These are phyloP conservation scores for Lyophyllum semitale DNA, from an alignment of 768 basidiomycete species.

Conservation along the genomic window DNA sequence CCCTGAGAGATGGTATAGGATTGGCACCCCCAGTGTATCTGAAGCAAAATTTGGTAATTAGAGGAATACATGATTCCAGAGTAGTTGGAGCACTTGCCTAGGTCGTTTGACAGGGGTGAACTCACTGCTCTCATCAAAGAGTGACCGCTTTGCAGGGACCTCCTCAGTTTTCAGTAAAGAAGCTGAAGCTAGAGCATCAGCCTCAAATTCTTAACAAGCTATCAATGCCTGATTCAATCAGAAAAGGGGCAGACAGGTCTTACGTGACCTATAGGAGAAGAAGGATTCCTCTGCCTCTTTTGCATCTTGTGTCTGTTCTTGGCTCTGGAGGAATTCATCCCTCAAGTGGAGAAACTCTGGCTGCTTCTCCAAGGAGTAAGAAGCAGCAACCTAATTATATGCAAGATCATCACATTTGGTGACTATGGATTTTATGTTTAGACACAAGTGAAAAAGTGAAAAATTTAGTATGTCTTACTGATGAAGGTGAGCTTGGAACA, in stretches of 20 bases:
- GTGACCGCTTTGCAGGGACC: not conserved
- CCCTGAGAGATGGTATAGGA: no score
- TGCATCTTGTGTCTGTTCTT: not conserved
- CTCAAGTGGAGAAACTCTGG: not conserved
- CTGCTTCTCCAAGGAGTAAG: not conserved
- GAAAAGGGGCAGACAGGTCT: not conserved
- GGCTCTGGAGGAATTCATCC: not conserved
- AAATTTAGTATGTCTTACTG: not conserved
- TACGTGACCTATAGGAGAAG: not conserved
- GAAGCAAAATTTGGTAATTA: no score
- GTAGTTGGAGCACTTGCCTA: no score
- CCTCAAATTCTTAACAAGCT: not conserved
- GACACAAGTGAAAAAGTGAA: not conserved
- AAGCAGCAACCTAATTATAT: not conserved
- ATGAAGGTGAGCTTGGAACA: slow-evolving; percentile 8
- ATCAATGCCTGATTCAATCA: not conserved
- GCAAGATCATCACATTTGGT: slow-evolving; percentile 6
- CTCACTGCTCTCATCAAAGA: not conserved
- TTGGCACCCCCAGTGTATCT: no score
- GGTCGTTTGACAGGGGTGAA: not conserved
- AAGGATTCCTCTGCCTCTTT: not conserved
- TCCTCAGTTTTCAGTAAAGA: not conserved
- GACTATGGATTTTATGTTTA: not conserved
- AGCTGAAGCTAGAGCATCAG: not conserved
- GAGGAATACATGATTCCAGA: no score